Percentiles rank a stretch among this genome's conserved stretches.
phyloP scores from a whole-genome alignment of 108 stramenopile species.

The Discostella stelligeroides region DNA sequence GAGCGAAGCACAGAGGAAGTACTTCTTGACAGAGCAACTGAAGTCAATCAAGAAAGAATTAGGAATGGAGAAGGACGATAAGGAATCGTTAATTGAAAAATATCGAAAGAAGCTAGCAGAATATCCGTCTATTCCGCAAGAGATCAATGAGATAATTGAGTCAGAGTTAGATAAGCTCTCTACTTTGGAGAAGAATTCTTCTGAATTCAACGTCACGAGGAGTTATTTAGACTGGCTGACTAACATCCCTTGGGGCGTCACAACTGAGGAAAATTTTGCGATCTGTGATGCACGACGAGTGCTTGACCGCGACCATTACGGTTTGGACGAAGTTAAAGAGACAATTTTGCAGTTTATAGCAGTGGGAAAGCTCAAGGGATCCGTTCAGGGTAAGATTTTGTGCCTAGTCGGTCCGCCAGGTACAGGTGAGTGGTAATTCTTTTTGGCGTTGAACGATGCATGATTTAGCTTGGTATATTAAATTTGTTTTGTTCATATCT shows the following conservation, averaged over 20 bases:
- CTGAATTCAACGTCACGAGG: conserved; percentile 95
- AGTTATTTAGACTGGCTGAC: conserved; percentile 98
- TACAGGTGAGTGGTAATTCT: too few species aligned
- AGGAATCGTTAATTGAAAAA: conserved; percentile 91
- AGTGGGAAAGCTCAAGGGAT: conserved; percentile 92
- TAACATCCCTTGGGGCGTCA: conserved; percentile 91
- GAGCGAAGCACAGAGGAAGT: conserved; percentile 90
- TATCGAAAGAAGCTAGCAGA: conserved; percentile 80
- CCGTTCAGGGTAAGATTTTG: conserved; percentile 95
- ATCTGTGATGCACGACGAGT: conserved; percentile 69
- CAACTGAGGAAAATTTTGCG: conserved; percentile 90
- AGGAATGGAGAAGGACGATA: conserved; percentile 98
- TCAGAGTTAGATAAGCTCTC: conserved; percentile 92
- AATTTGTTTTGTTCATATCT: too few species aligned
- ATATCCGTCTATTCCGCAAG: conserved; percentile 71
- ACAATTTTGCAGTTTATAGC: conserved; percentile 98
- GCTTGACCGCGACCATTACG: conserved; percentile 95
- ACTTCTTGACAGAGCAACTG: conserved; percentile 96
- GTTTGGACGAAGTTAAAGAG: conserved; percentile 95
- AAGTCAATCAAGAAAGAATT: conserved; percentile 99
- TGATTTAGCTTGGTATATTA: too few species aligned
- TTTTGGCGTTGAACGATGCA: too few species aligned
- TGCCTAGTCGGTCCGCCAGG: conserved; percentile 97
- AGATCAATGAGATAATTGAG: conserved; percentile 78
- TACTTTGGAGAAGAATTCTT: conserved; percentile 92